Evolutionary conservation across 75 land plant genomes (phyloP).

Genomic region (Cupressus sempervirens): DNA sequence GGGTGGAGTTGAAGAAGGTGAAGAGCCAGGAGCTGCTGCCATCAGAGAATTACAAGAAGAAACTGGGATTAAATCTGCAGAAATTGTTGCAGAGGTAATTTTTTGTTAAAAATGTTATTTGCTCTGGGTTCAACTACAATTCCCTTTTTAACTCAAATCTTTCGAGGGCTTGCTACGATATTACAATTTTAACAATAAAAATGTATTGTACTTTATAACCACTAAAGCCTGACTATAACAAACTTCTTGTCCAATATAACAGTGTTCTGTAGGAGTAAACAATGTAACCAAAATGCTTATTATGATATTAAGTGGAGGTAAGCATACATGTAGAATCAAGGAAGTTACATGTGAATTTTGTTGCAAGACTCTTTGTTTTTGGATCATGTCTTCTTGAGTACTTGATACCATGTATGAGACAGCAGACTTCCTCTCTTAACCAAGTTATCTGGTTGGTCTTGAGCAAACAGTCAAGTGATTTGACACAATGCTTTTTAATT

Average conservation of each 20-base stretch:
- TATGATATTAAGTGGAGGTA: neutral
- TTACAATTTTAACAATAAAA: neutral
- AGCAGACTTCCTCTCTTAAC: neutral
- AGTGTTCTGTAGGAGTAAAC: neutral
- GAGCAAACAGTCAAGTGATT: neutral
- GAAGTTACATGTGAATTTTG: neutral
- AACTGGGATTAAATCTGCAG: constrained; percentile 80
- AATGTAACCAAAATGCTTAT: neutral
- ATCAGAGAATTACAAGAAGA: constrained; percentile 88
- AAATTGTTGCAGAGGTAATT: constrained; percentile 75
- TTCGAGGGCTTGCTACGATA: neutral
- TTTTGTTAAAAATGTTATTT: neutral
- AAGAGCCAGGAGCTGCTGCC: constrained; percentile 79
- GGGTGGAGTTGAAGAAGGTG: constrained; percentile 93
- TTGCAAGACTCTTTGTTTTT: constrained; percentile 1
- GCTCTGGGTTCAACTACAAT: neutral
- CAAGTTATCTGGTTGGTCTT: neutral
- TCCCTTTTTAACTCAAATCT: neutral
- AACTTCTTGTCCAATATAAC: neutral
- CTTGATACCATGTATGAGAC: neutral
- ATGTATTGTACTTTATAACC: too few relatives aligned
- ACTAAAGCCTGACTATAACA: neutral
- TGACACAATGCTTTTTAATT: neutral
- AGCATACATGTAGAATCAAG: neutral
- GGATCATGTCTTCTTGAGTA: neutral